Base-by-base conservation (phyloP, 1,284 basidiomycete genomes). In the Ceratobasidium theobromae region DNA sequence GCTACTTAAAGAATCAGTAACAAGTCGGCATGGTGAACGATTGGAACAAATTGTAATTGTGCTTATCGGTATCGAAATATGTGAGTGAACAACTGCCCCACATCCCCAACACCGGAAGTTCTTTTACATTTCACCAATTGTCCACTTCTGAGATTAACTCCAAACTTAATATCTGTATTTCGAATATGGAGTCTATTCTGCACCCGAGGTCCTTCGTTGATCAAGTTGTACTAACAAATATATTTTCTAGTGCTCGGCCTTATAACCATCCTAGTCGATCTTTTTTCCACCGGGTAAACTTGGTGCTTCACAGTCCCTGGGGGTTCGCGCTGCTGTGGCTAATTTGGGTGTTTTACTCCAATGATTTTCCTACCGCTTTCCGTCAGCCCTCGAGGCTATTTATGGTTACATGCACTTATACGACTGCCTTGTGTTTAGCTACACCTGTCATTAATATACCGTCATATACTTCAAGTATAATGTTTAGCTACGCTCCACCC, bases 41-140 rank as follows among this genome's bases (percentile, higher is more conserved):
- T 81, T 98, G n/a, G 95, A 98, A 76, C 91, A 93, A 72, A 93
- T 98, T 70, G 93, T 98, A 71, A 97, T 98, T 70, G 86, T 87
- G 55, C 81, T 98, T 68, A 98, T 98, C 75, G 94, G 78, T 49
- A 88, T 95, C 64, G 90, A 95, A 76, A 94, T 95, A 68, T 83
- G 89, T 90, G 69, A 65, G 81, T 76, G 16, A 23, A 23, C 25
- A 65, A 18, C 16, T 8, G 8, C 35, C 16, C 16, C 40, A 43
- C 5, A 43, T 4, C 14, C n/a, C n/a, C n/a, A n/a, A n/a, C n/a
- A n/a, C n/a, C n/a, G n/a, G n/a, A n/a, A n/a, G n/a, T n/a, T n/a
- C n/a, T n/a, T n/a, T n/a, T n/a, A n/a, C n/a, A n/a, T n/a, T n/a
- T n/a, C n/a, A n/a, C n/a, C n/a, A n/a, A n/a, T n/a, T n/a, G n/a